phyloP scores from a whole-genome alignment of 2,329 filamentous ascomycete species.

The Paecilomyces fulvus region DNA sequence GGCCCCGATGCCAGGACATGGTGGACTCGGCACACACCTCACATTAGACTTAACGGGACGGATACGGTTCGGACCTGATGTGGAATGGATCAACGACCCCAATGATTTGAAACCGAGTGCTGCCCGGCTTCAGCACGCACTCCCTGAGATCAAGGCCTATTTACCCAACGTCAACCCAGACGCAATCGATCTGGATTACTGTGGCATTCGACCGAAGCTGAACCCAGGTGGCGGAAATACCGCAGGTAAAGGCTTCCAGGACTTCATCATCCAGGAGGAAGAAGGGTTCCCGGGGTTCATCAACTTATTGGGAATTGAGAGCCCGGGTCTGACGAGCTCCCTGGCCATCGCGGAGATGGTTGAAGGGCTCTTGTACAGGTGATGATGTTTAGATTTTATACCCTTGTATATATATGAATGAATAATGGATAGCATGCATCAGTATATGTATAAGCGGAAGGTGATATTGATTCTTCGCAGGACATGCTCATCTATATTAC shows the following conservation, averaged over 20 bases:
- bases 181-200: slow-evolving; percentile 71
- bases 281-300: slow-evolving; percentile 74
- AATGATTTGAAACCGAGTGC: slow-evolving; percentile 61
- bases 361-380: slow-evolving; percentile 44
- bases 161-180: slow-evolving; percentile 62
- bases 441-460: neutral
- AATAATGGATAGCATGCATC: neutral
- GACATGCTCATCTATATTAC: neutral
- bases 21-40: slow-evolving; percentile 87
- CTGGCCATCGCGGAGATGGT: slow-evolving; percentile 81
- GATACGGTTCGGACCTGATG: slow-evolving; percentile 86
- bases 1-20: slow-evolving; percentile 70
- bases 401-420: neutral
- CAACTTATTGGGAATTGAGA: slow-evolving; percentile 88
- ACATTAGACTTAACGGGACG: slow-evolving; percentile 81
- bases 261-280: slow-evolving; percentile 75
- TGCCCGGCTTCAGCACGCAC: slow-evolving; percentile 54
- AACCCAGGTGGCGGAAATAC: slow-evolving; percentile 49
- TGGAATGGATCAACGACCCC: slow-evolving; percentile 77
- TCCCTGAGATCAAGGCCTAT: slow-evolving; percentile 69
- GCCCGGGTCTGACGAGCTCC: slow-evolving; percentile 78
- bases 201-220: slow-evolving; percentile 84
- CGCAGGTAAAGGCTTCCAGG: slow-evolving; percentile 59
- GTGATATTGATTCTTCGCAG: neutral
- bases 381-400: slow-evolving; percentile 5